Conservation (phyloP, 2,329 filamentous ascomycete genomes). For the Colletotrichum sp. region DNA sequence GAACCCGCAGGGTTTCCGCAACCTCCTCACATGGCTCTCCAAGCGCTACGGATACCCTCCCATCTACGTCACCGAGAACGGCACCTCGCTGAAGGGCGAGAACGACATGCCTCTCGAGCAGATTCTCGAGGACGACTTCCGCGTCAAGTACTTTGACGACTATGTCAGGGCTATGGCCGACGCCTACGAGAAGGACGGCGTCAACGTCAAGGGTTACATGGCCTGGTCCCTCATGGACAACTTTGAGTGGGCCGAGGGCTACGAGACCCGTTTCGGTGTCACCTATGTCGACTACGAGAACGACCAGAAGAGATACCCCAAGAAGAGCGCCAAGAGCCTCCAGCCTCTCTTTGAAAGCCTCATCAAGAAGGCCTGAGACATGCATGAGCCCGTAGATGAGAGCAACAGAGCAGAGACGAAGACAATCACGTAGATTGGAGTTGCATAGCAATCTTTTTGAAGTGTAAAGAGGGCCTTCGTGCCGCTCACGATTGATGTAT, state of each 20-base stretch:
- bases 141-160: constrained; percentile 77
- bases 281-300: constrained; percentile 83
- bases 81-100: constrained; percentile 83
- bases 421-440: not conserved
- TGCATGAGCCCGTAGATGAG: not conserved
- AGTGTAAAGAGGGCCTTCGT: not conserved
- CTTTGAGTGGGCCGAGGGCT: constrained; percentile 93
- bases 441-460: not conserved
- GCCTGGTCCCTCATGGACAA: constrained; percentile 92
- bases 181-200: constrained; percentile 74
- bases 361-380: constrained; percentile 63
- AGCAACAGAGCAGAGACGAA: not conserved
- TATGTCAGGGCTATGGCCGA: constrained; percentile 81
- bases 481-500: constrained; percentile 4
- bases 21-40: constrained; percentile 78
- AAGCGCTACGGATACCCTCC: constrained; percentile 77
- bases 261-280: constrained; percentile 84
- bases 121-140: constrained; percentile 82
- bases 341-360: constrained; percentile 73
- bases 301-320: constrained; percentile 79
- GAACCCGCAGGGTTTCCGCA: constrained; percentile 76
- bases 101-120: constrained; percentile 74
- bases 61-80: constrained; percentile 91
- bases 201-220: constrained; percentile 80
- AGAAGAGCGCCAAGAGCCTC: constrained; percentile 81